These are phyloP conservation scores for Torulaspora franciscae DNA, from an alignment of 805 yeast genomes.

Conservation along the genomic window DNA sequence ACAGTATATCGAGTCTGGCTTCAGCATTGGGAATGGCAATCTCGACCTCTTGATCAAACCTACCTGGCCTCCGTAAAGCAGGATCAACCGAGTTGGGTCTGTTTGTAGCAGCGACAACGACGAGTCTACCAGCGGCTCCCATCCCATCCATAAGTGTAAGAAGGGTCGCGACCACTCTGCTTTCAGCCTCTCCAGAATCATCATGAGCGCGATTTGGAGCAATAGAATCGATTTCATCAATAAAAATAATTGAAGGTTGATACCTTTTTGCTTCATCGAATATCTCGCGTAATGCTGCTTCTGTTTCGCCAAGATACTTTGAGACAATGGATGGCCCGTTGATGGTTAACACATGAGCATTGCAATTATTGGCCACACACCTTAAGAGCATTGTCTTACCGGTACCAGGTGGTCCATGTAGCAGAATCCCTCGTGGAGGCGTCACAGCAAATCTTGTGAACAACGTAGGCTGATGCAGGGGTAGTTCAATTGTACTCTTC, in stretches of 20 bases:
- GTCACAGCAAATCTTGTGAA: slow-evolving; percentile 81
- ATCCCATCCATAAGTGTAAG: slow-evolving; percentile 77
- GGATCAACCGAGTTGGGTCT: slow-evolving; percentile 65
- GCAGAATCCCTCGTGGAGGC: slow-evolving; percentile 89
- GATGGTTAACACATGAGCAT: slow-evolving; percentile 80
- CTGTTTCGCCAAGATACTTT: slow-evolving; percentile 92
- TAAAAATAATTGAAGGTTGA: slow-evolving; percentile 82
- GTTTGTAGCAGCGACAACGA: slow-evolving; percentile 69
- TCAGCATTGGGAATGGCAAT: slow-evolving; percentile 87
- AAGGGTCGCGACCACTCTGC: slow-evolving; percentile 84
- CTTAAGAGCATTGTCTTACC: slow-evolving; percentile 88
- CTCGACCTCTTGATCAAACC: slow-evolving; percentile 86
- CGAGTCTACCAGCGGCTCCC: slow-evolving; percentile 59
- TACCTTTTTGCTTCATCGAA: slow-evolving; percentile 80
- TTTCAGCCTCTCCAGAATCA: slow-evolving; percentile 86
- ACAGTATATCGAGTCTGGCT: slow-evolving; percentile 69
- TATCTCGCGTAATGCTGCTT: slow-evolving; percentile 69
- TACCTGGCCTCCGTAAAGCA: slow-evolving; percentile 77
- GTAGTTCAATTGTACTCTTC: slow-evolving; percentile 67
- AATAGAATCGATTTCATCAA: slow-evolving; percentile 91
- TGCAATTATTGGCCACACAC: slow-evolving; percentile 70
- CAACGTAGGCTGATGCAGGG: slow-evolving; percentile 69
- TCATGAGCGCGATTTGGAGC: slow-evolving; percentile 82
- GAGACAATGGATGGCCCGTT: slow-evolving; percentile 91
- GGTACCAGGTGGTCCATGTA: slow-evolving; percentile 97